These are phyloP conservation scores for Calamus simplicifolius DNA, from an alignment of 176 grass and related monocot genomes.

Conservation along the genomic window DNA sequence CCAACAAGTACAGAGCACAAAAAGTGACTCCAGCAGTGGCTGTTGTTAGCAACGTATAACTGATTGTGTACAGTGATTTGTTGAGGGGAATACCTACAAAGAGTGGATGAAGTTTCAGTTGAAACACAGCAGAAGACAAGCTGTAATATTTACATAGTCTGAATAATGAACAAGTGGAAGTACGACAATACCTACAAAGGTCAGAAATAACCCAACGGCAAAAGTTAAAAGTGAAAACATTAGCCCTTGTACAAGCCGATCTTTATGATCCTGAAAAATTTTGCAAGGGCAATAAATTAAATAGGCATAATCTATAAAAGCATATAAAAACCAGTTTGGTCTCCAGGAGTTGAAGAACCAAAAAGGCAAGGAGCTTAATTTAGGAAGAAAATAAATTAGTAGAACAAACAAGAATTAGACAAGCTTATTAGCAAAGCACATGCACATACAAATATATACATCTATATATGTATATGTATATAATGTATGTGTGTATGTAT, in stretches of 20 bases:
- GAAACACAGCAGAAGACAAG: not conserved
- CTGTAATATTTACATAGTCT: not conserved
- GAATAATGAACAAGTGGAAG: not conserved
- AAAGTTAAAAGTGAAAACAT: constrained; percentile 14
- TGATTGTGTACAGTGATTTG: constrained; percentile 23
- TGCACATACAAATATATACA: too few relatives aligned
- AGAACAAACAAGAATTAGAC: too few relatives aligned
- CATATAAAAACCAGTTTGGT: too few relatives aligned
- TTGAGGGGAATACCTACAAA: constrained; percentile 24
- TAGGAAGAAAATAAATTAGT: too few relatives aligned
- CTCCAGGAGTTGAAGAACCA: too few relatives aligned
- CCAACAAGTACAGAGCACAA: constrained; percentile 18
- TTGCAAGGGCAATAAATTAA: too few relatives aligned
- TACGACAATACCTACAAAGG: constrained; percentile 4
- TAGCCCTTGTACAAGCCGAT: constrained; percentile 11
- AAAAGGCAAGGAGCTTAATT: too few relatives aligned
- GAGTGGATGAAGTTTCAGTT: not conserved
- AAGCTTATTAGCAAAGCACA: too few relatives aligned
- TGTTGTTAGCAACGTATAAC: constrained; percentile 24
- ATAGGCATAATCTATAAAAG: too few relatives aligned
- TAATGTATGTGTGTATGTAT: too few relatives aligned
- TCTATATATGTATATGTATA: too few relatives aligned
- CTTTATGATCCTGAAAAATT: constrained; percentile 22
- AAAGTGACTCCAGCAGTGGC: constrained; percentile 13
- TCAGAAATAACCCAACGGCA: constrained; percentile 4